Evolutionary conservation across 2,329 filamentous ascomycete species (phyloP), one percentile per base, ranked within the genome.

Genomic region (Helminthosporium solani): DNA sequence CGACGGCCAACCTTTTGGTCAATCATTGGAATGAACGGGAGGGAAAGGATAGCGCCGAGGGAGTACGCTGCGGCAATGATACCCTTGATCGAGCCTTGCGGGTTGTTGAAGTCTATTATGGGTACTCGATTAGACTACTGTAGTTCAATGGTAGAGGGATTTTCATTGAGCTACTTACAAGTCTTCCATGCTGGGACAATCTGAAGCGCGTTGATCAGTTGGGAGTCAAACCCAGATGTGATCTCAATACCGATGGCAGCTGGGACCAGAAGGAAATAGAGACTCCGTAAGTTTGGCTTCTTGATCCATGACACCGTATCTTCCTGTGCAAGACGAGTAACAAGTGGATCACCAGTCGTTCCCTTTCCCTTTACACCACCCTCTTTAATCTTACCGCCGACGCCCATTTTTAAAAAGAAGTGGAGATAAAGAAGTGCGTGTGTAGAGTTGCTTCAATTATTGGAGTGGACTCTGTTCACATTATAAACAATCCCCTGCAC

Each of bases 1-100:
- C 64, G 67, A 5, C 73, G 69, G n/a, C 73, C 72, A 46, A 66
- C 65, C 42, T 56, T 57, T 57, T 74, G 70, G 37, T 71, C 64
- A 40, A 73, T 67, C 48, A 42, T 42, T 2, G 57, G 53, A 31
- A 57, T 56, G 44, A 57, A 51, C 15, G 55, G 69, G 25, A 68
- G 69, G 40, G 61, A 59, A n/a, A 54, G 33, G 33, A 69, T 58
- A 41, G 63, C 61, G 44, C 66, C 67, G 47, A 72, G 67, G 28
- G 64, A 60, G 53, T 71, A 72, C 30, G 71, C 64, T 16, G 71
- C 67, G 44, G 66, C 70, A 53, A 75, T 64, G 16, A 75, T 60
- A 12, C 56, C 56, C 23, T 72, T 60, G 43, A 64, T 62, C n/a
- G 66, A 63, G 31, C 68, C 69, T 31, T 47, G 54, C 21, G 61